Evolutionary conservation across 495 filamentous ascomycete genomes (phyloP).

Genomic region (Rhizodiscina lignyota): DNA sequence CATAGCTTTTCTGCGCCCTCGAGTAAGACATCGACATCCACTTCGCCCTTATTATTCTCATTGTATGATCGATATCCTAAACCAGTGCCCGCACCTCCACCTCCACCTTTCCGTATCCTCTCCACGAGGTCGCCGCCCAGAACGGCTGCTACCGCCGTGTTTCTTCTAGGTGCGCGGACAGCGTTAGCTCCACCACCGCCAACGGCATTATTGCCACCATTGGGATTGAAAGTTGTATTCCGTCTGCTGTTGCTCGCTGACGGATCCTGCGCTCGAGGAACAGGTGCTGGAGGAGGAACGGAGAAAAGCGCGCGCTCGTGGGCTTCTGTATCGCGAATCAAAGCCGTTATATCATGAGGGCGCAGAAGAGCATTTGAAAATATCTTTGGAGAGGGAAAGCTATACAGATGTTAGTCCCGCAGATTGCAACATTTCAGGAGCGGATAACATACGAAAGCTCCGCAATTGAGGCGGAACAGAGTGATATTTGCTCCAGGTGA

Average conservation of each 20-base stretch:
- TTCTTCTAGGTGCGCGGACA: constrained; percentile 42
- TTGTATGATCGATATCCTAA: constrained; percentile 19
- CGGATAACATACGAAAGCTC: constrained; percentile 52
- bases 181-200: constrained; percentile 34
- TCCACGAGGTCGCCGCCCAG: constrained; percentile 77
- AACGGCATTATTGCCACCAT: constrained; percentile 19
- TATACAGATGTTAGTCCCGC: constrained; percentile 21
- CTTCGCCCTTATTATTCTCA: constrained; percentile 36
- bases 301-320: constrained; percentile 95
- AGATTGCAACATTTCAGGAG: no score
- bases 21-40: constrained; percentile 77
- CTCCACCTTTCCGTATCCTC: constrained; percentile 47
- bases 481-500: constrained; percentile 80
- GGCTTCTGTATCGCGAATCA: constrained; percentile 88
- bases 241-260: constrained; percentile 29
- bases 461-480: constrained; percentile 68
- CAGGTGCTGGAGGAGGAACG: constrained; percentile 49
- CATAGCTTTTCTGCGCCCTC: constrained; percentile 83
- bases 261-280: constrained; percentile 19
- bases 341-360: constrained; percentile 74
- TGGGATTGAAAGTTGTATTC: constrained; percentile 28
- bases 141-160: constrained; percentile 80
- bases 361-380: constrained; percentile 89
- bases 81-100: constrained; percentile 22
- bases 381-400: constrained; percentile 81